Conservation (phyloP, 2,329 filamentous ascomycete genomes). For the Arthrobotrys pseudoclavata region DNA sequence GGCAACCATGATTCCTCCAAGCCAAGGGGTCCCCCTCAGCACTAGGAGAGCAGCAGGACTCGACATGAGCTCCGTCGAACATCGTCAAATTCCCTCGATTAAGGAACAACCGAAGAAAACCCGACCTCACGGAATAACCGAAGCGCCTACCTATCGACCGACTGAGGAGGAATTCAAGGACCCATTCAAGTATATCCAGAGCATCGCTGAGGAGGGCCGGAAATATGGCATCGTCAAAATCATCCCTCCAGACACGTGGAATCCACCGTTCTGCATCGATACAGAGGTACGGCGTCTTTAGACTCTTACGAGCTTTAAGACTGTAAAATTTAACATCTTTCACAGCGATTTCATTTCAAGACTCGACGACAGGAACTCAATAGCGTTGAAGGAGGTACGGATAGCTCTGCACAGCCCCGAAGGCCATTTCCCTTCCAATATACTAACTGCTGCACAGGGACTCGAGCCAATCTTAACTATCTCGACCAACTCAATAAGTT, state of each 20-base stretch:
- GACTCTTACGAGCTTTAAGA: neutral
- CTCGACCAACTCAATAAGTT: conserved; percentile 95
- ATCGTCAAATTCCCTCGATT: conserved; percentile 82
- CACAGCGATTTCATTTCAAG: conserved; percentile 92
- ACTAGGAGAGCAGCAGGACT: conserved; percentile 77
- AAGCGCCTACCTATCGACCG: conserved; percentile 90
- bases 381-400: conserved; percentile 91
- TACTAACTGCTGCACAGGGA: conserved; percentile 72
- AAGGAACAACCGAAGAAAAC: conserved; percentile 82
- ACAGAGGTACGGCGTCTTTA: conserved; percentile 79
- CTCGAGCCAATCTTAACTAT: conserved; percentile 94
- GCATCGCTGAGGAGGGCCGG: conserved; percentile 86
- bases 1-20: conserved; percentile 63
- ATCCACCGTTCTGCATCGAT: conserved; percentile 94
- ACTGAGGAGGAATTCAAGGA: conserved; percentile 96
- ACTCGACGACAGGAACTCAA: conserved; percentile 97
- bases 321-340: conserved; percentile 5
- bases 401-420: neutral
- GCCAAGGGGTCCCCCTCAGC: conserved; percentile 71
- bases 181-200: conserved; percentile 91
- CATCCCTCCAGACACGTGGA: conserved; percentile 92
- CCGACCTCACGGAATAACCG: conserved; percentile 85
- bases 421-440: neutral
- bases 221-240: conserved; percentile 96
- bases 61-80: conserved; percentile 90